phyloP scores from a whole-genome alignment of 2,329 filamentous ascomycete species.

The Beauveria sp. region DNA sequence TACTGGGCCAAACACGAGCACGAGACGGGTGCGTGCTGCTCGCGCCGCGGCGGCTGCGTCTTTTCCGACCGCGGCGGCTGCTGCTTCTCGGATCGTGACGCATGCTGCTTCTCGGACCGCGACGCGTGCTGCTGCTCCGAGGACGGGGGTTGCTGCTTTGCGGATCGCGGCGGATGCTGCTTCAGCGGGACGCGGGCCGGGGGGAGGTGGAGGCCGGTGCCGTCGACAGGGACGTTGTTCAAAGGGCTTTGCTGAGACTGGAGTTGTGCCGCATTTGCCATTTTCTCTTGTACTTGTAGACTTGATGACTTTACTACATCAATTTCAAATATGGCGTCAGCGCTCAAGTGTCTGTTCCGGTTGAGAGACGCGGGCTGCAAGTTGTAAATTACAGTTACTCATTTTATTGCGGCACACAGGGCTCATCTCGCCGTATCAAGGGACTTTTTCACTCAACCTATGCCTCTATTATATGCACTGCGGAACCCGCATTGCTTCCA shows the following conservation, averaged over 20 bases:
- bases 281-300: neutral
- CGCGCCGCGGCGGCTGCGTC: slow-evolving; percentile 6
- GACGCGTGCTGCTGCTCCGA: neutral
- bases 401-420: too few relatives aligned
- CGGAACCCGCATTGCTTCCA: too few relatives aligned
- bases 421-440: too few relatives aligned
- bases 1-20: slow-evolving; percentile 10
- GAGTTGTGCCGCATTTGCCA: neutral
- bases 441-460: too few relatives aligned
- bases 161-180: neutral
- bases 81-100: slow-evolving; percentile 3
- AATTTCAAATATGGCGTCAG: too few relatives aligned
- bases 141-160: neutral
- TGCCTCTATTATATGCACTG: too few relatives aligned
- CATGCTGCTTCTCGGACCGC: neutral
- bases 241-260: neutral
- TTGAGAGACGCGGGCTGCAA: too few relatives aligned
- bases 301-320: too few relatives aligned
- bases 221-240: neutral
- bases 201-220: neutral
- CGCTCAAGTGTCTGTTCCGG: too few relatives aligned
- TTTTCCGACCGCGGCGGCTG: slow-evolving; percentile 9
- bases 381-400: too few relatives aligned
- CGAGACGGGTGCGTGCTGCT: slow-evolving; percentile 1
- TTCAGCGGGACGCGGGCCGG: neutral